Percentiles rank a stretch among this genome's conserved stretches.
phyloP scores from a whole-genome alignment of 495 filamentous ascomycete species.

The Aspergillus asperescens region DNA sequence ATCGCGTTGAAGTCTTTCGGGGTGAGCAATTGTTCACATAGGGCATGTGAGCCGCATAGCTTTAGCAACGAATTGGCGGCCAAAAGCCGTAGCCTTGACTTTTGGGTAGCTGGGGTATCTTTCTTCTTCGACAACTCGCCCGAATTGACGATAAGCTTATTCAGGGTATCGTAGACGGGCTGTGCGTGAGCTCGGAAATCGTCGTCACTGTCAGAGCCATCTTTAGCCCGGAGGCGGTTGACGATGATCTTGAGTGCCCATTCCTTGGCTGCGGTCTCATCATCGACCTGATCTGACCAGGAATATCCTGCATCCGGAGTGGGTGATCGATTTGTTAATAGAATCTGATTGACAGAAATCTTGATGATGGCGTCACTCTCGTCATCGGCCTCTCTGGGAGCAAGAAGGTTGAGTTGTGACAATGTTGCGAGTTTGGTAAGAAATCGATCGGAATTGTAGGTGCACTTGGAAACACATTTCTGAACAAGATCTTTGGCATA shows the following conservation, averaged over 20 bases:
- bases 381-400: slow-evolving; percentile 65
- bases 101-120: slow-evolving; percentile 68
- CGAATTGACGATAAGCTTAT: slow-evolving; percentile 62
- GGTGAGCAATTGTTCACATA: slow-evolving; percentile 71
- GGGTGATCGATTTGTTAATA: slow-evolving; percentile 61
- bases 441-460: slow-evolving; percentile 68
- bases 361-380: slow-evolving; percentile 70
- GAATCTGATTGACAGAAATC: slow-evolving; percentile 68
- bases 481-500: slow-evolving; percentile 77
- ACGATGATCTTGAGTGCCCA: slow-evolving; percentile 87
- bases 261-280: slow-evolving; percentile 76
- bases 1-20: slow-evolving; percentile 73
- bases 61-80: slow-evolving; percentile 82
- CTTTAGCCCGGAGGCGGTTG: slow-evolving; percentile 71
- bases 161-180: slow-evolving; percentile 72
- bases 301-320: slow-evolving; percentile 41
- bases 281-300: slow-evolving; percentile 72
- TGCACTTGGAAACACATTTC: slow-evolving; percentile 68
- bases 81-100: slow-evolving; percentile 68
- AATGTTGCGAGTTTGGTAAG: slow-evolving; percentile 80
- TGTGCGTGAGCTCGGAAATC: slow-evolving; percentile 59
- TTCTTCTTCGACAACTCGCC: slow-evolving; percentile 74
- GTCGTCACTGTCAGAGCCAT: slow-evolving; percentile 45
- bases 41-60: slow-evolving; percentile 60
- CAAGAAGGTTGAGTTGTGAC: slow-evolving; percentile 77